Conservation (phyloP, 768 basidiomycete genomes). For the Phallus indusiatus region DNA sequence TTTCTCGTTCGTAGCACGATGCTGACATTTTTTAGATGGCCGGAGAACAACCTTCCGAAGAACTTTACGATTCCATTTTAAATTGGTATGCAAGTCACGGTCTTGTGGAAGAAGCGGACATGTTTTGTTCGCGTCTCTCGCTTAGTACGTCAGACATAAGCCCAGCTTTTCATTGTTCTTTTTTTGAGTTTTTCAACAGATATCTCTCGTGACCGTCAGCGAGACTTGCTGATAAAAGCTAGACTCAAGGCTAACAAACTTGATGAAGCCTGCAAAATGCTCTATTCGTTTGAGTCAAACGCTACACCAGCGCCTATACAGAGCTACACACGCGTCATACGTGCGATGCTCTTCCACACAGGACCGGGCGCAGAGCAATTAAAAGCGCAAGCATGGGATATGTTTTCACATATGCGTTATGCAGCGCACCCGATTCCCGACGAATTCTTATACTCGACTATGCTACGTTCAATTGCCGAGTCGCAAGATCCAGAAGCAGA, state of each 20-base stretch:
- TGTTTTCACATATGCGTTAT: conserved; percentile 94
- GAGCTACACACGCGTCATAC: conserved; percentile 65
- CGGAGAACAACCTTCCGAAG: conserved; percentile 32
- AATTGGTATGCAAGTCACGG: conserved; percentile 38
- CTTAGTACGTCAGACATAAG: conserved; percentile 27
- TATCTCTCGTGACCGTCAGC: conserved; percentile 43
- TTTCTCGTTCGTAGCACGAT: background rate
- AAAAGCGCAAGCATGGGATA: conserved; percentile 83
- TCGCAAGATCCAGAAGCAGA: conserved; percentile 65
- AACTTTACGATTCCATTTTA: conserved; percentile 38
- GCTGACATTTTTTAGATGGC: conserved; percentile 26
- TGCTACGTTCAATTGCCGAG: conserved; percentile 80
- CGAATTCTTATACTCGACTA: conserved; percentile 59
- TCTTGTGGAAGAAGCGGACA: conserved; percentile 36
- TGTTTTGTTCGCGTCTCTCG: conserved; percentile 31
- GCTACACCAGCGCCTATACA: conserved; percentile 57
- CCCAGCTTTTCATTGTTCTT: background rate
- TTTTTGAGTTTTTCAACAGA: conserved; percentile 12
- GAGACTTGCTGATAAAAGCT: conserved; percentile 64
- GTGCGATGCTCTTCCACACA: conserved; percentile 40
- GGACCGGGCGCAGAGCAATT: conserved; percentile 27
- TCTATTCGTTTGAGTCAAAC: conserved; percentile 65
- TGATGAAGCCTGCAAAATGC: conserved; percentile 48
- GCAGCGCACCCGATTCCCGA: conserved; percentile 82
- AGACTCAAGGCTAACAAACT: conserved; percentile 43